phyloP scores from a whole-genome alignment of 2,329 filamentous ascomycete genomes.

The Ophiostoma australiae region DNA sequence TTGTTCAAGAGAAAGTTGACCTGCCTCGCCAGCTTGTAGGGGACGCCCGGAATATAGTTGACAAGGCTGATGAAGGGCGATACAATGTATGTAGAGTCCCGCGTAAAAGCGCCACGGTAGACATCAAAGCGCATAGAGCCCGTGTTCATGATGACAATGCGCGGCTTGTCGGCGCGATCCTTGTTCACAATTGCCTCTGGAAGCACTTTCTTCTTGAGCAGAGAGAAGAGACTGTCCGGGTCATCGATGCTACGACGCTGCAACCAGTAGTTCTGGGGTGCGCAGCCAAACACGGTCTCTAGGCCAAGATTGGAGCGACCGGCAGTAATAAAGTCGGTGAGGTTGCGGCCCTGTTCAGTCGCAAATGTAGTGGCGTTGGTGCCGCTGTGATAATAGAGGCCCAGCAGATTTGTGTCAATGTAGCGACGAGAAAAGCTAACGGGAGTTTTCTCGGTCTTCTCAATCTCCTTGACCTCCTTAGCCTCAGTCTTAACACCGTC shows the following conservation, averaged over 20 bases:
- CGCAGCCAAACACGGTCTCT: constrained; percentile 74
- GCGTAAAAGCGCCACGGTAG: constrained; percentile 85
- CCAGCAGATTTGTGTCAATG: constrained; percentile 89
- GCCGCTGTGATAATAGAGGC: constrained; percentile 73
- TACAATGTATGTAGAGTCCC: constrained; percentile 78
- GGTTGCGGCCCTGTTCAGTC: constrained; percentile 67
- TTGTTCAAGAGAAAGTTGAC: constrained; percentile 58
- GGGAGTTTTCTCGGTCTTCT: constrained; percentile 14
- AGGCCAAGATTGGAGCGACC: constrained; percentile 67
- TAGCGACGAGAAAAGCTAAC: constrained; percentile 68
- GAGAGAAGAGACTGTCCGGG: constrained; percentile 71
- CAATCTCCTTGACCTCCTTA: constrained; percentile 31
- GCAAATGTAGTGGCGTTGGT: constrained; percentile 68
- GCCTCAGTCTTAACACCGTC: constrained; percentile 49
- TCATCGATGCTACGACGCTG: constrained; percentile 69
- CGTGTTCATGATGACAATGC: constrained; percentile 77
- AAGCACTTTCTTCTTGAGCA: constrained; percentile 71
- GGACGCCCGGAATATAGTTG: constrained; percentile 71
- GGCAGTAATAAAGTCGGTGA: constrained; percentile 62
- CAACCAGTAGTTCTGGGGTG: constrained; percentile 76
- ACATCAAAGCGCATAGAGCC: constrained; percentile 93
- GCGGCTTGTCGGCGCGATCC: constrained; percentile 47
- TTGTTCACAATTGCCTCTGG: constrained; percentile 59
- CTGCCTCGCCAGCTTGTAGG: constrained; percentile 67
- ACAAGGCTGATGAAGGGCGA: constrained; percentile 83